Evolutionary conservation across 2,329 filamentous ascomycete genomes (phyloP).

Genomic region (Capronia coronata): DNA sequence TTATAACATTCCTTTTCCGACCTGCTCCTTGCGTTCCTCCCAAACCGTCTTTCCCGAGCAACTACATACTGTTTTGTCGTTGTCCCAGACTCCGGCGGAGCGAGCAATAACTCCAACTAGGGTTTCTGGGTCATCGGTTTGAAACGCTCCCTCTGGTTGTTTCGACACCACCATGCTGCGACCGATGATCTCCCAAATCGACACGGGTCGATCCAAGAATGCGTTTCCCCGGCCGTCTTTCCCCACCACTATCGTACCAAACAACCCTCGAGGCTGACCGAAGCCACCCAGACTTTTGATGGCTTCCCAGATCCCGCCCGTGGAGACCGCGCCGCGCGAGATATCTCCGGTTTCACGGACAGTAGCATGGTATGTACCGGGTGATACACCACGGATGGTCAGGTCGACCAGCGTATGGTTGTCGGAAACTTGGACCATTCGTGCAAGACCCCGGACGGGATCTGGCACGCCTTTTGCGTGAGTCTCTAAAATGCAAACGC

Average conservation of each 20-base stretch:
- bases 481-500: constrained; percentile 94
- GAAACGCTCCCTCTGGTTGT: constrained; percentile 53
- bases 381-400: constrained; percentile 71
- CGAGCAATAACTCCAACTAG: constrained; percentile 89
- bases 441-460: constrained; percentile 75
- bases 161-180: constrained; percentile 82
- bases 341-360: constrained; percentile 85
- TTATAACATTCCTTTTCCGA: constrained; percentile 83
- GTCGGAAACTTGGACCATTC: constrained; percentile 85
- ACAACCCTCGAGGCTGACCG: constrained; percentile 51
- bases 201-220: constrained; percentile 74
- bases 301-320: constrained; percentile 72
- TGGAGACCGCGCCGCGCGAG: constrained; percentile 71
- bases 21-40: constrained; percentile 90
- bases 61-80: constrained; percentile 96
- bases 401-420: constrained; percentile 78
- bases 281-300: constrained; percentile 38
- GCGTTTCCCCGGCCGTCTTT: constrained; percentile 68
- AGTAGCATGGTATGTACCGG: constrained; percentile 75
- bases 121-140: constrained; percentile 73
- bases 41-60: constrained; percentile 97
- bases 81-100: constrained; percentile 97
- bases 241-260: constrained; percentile 71
- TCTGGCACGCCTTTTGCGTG: constrained; percentile 55
- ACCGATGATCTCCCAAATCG: constrained; percentile 95